A percentile compares a stretch with the other conserved stretches of the same genome.
Evolutionary conservation across 2,329 filamentous ascomycete species (phyloP).

Genomic region (Rachicladosporium sp.): DNA sequence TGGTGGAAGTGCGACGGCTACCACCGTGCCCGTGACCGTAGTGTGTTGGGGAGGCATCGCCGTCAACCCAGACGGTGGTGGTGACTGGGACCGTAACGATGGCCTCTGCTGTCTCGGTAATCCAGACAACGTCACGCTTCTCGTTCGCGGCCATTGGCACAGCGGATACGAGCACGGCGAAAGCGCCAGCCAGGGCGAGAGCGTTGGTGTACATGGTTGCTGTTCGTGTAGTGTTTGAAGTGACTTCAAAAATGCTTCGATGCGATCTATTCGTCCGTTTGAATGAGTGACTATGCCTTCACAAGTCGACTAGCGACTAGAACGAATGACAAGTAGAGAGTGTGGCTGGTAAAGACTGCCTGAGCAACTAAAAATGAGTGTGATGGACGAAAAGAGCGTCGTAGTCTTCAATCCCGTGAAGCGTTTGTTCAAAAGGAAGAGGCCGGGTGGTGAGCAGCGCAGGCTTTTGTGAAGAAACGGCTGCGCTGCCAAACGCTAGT

Average conservation of each 20-base stretch:
- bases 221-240: not conserved
- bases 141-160: slow-evolving; percentile 18
- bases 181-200: slow-evolving; percentile 18
- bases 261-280: slow-evolving; percentile 4
- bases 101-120: slow-evolving; percentile 36
- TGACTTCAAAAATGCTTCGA: not conserved
- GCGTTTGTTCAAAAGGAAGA: slow-evolving; percentile 3
- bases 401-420: slow-evolving; percentile 6
- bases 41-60: slow-evolving; percentile 14
- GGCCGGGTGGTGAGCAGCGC: too few species aligned
- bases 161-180: slow-evolving; percentile 18
- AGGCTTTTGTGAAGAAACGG: too few species aligned
- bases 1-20: too few species aligned
- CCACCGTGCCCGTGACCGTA: slow-evolving; percentile 12
- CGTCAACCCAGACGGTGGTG: slow-evolving; percentile 36
- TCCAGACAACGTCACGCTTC: slow-evolving; percentile 36
- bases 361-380: not conserved
- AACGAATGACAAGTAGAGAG: not conserved
- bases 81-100: slow-evolving; percentile 38
- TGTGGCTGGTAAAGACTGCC: not conserved
- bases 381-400: slow-evolving; percentile 6
- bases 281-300: slow-evolving; percentile 1
- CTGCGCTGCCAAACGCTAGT: too few species aligned
- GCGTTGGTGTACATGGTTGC: slow-evolving; percentile 19
- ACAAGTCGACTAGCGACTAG: slow-evolving; percentile 5